A percentile compares a stretch with the other conserved stretches of the same genome.
Conservation (phyloP, 352 stramenopile genomes). For the Globisporangium spiculum region DNA sequence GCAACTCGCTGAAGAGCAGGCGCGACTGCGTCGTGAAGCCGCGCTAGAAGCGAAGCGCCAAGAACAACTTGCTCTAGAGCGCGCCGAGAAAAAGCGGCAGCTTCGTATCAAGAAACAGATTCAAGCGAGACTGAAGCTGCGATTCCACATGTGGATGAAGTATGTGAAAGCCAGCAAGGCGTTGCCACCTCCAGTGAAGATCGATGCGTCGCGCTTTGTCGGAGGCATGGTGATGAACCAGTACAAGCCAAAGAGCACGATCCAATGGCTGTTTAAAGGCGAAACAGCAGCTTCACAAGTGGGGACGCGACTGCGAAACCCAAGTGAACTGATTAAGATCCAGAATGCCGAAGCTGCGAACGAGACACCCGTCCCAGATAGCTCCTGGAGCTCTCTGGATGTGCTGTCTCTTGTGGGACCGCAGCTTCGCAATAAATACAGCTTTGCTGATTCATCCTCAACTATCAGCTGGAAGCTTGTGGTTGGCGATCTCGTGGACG, state of each 20-base stretch:
- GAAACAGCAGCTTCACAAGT: slow-evolving; percentile 8
- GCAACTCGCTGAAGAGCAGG: slow-evolving; percentile 37
- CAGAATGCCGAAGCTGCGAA: not conserved
- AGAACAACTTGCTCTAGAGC: slow-evolving; percentile 47
- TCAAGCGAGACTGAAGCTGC: slow-evolving; percentile 51
- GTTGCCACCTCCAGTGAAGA: slow-evolving; percentile 31
- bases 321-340: slow-evolving; percentile 14
- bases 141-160: slow-evolving; percentile 60
- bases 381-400: slow-evolving; percentile 24
- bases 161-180: slow-evolving; percentile 54
- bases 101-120: slow-evolving; percentile 42
- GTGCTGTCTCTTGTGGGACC: slow-evolving; percentile 28
- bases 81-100: slow-evolving; percentile 33
- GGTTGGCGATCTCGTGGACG: slow-evolving; percentile 66
- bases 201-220: slow-evolving; percentile 30
- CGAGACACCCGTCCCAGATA: not conserved
- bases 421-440: slow-evolving; percentile 23
- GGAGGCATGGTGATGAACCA: slow-evolving; percentile 20
- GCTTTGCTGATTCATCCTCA: slow-evolving; percentile 11
- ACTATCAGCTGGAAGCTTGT: slow-evolving; percentile 65
- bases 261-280: slow-evolving; percentile 43
- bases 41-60: slow-evolving; percentile 45
- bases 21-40: slow-evolving; percentile 37
- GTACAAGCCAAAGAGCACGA: slow-evolving; percentile 41
- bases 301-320: slow-evolving; percentile 27